Base-by-base conservation (phyloP, 1,284 basidiomycete species). In the Sanghuangporus baumii region DNA sequence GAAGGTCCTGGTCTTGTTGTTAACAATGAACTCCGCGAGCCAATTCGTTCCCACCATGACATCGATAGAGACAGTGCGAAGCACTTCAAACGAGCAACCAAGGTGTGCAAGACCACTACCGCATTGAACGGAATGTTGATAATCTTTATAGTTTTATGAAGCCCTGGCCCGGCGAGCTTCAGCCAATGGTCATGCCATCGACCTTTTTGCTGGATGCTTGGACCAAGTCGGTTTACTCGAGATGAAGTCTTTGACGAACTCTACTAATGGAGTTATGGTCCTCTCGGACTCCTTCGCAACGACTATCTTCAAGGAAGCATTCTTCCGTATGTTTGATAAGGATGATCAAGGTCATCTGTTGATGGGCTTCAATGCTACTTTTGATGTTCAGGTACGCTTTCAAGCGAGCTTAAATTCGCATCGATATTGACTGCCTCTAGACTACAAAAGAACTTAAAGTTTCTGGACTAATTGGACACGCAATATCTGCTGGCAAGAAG, bases 301-400 rank as follows among this genome's bases (percentile, higher is more conserved):
- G 41, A 96, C 94, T 47, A 98, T 99, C 74, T 99, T 99, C 86
- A 98, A 98, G 80, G 96, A 98, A 77, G 91, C 88, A 69, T 98
- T 98, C 88, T 82, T 98, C 62, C 87, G 96, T 61, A 81, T 97
- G 57, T 96, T 99, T 75, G 87, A 83, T 72, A 98, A 98, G 76
- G 96, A 98, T 71, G 93, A 94, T 20, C 87, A 96, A 68, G 96
- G 95, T 0, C 83, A 92, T 71, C 80, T 99, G 26, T 88, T 92
- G 72, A 98, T 99, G 96, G 96, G 96, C 66, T 99, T 99, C 81
- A 99, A 99, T 71, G 96, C 95, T 6, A 99, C 96, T 0, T 96
- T 99, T 70, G 96, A 99, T 73, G 96, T 99, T 40, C 91, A 95
- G 84, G 92, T 92, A 69, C 37, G 79, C 74, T 1, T 12, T 38